Evolutionary conservation across 2,329 filamentous ascomycete genomes (phyloP), one percentile per base, ranked within the genome.

Genomic region (Monilinia vaccinii-corymbosi): DNA sequence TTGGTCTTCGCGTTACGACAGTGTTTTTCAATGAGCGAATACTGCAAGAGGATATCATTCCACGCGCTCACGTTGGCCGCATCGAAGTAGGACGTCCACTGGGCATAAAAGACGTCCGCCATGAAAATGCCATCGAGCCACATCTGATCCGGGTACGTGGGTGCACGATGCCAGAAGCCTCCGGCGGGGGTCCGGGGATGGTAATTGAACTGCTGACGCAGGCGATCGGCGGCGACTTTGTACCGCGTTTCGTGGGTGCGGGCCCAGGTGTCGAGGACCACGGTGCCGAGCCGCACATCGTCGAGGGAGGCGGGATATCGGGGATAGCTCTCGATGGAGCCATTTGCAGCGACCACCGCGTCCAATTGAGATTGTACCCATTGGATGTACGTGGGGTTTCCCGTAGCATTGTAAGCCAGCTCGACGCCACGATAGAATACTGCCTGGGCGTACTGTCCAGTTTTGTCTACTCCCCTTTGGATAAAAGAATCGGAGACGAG

Each of bases 81-180:
- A n/a, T 67, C 66, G 32, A 68, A 70, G 25, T 52, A 59, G 5
- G 56, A 59, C 14, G 56, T 59, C 56, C 56, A 59, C 28, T 69
- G 63, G 18, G 69, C 66, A 46, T 71, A 71, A 58, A 71, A 71
- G 8, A 67, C 65, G 9, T 63, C 60, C 1, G 76, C 75, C 78
- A 80, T 80, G 69, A 74, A 81, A 25, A 79, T 78, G 1, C 81
- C 81, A 47, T 65, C 63, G 0, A 83, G 73, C 80, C 81, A 82
- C 80, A 82, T 81, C 66, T 83, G 78, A 63, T 81, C 75, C 21
- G 73, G 73, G 63, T 80, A 81, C 2, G 73, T 70, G 4, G 56
- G 56, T 25, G 60, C 57, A 53, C 61, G 57, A 53, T 65, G 63
- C 61, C 79, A 83, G 72, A 83, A 80, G 1, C 80, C 81, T 10